Evolutionary conservation across 768 basidiomycete species (phyloP), one percentile per base, ranked within the genome.

Genomic region (Kwoniella dejecticola): DNA sequence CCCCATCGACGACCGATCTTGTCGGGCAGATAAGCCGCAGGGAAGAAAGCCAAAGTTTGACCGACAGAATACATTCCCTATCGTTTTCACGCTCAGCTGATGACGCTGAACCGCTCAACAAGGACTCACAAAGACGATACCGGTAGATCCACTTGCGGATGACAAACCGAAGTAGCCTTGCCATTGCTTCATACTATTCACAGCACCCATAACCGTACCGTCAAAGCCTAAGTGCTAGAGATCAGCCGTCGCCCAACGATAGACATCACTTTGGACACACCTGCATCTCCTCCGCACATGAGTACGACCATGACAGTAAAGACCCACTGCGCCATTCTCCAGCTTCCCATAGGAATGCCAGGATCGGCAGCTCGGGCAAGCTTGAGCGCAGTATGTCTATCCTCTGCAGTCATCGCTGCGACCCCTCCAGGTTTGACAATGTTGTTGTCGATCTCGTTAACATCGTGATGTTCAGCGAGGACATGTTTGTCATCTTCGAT

Each of bases 201-300:
- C 82, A 47, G 83, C 82, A 24, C 82, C 80, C 84, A 84, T 84
- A 58, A 84, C 83, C 31, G 84, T 85, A 11, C 82, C 82, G 68
- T 85, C 84, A 62, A 85, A 84, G 6, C 84, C 84, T 67, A 33
- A 4, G 24, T 24, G 10, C 23, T 11, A 7, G n/a, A 48, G 10
- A 17, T 6, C 29, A 38, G 24, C 7, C 15, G 7, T 36, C 7
- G 15, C 33, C 15, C 15, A 15, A 36, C 33, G 7, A 7, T 15
- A 15, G 24, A 23, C 45, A 24, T 47, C 6, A 47, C 41, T 23
- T 4, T n/a, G 52, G 48, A 56, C 65, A 47, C 31, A 63, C 62
- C 66, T 30, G 44, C 54, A 57, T 68, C 66, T 2, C 62, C 57
- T 1, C 41, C 36, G 36, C 55, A 56, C 57, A 64, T 47, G 47